Conservation (phyloP, 2,329 filamentous ascomycete genomes). For the Amesomyces nigricolor region DNA sequence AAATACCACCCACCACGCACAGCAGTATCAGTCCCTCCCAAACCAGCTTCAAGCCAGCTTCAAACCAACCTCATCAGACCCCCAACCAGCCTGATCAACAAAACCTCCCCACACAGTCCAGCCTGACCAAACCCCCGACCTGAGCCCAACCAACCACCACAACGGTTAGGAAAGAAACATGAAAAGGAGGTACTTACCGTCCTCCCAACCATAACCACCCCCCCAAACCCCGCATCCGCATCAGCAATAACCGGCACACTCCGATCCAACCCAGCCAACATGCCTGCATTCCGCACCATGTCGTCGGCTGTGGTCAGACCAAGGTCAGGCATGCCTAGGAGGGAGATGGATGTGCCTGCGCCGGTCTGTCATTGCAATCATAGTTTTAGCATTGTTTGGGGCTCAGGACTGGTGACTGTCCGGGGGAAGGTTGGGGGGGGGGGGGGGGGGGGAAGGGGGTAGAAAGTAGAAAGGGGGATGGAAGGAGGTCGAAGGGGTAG, state of each 20-base stretch:
- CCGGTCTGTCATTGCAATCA: slow-evolving; percentile 45
- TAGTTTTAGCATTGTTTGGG: too few relatives aligned
- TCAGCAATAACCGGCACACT: slow-evolving; percentile 55
- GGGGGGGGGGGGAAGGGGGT: neutral
- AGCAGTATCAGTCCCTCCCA: too few relatives aligned
- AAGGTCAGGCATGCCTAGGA: slow-evolving; percentile 58
- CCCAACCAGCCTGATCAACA: too few relatives aligned
- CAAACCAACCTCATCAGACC: too few relatives aligned
- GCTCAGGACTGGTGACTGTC: too few relatives aligned
- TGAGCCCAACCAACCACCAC: too few relatives aligned
- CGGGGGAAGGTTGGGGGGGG: too few relatives aligned
- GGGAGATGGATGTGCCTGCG: slow-evolving; percentile 55
- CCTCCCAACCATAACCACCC: slow-evolving; percentile 47
- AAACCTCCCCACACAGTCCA: too few relatives aligned
- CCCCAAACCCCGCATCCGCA: slow-evolving; percentile 54
- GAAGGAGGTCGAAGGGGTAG: neutral
- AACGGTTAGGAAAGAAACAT: too few relatives aligned
- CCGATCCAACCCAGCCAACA: slow-evolving; percentile 56
- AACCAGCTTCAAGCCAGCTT: too few relatives aligned
- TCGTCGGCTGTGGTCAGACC: slow-evolving; percentile 57
- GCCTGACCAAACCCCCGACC: too few relatives aligned
- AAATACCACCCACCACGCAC: too few relatives aligned
- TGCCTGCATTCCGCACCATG: slow-evolving; percentile 58
- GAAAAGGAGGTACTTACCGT: slow-evolving; percentile 35
- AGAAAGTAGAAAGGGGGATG: neutral